Percentiles rank a stretch among this genome's conserved stretches.
Conservation (phyloP, 495 filamentous ascomycete genomes). For the Penicillium lividum region DNA sequence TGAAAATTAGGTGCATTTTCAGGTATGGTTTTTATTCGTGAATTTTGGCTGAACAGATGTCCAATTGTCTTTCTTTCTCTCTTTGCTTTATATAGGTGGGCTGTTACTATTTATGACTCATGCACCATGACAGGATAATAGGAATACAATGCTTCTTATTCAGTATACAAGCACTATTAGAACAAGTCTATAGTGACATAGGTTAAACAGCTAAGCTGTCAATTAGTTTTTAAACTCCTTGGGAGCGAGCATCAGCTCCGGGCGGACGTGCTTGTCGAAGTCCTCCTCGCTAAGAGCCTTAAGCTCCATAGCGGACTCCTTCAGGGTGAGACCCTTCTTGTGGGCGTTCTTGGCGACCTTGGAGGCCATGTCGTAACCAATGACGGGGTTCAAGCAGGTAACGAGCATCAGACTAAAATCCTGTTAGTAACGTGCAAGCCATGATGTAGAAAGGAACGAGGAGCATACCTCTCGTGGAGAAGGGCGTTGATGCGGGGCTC, state of each 20-base stretch:
- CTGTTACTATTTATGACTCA: constrained; percentile 15
- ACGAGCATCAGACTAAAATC: constrained; percentile 90
- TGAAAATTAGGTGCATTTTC: neutral
- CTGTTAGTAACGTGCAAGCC: constrained; percentile 24
- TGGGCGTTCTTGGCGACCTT: constrained; percentile 99
- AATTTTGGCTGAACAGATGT: neutral
- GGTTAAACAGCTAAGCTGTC: constrained; percentile 13
- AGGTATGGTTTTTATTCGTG: neutral
- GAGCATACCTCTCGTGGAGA: constrained; percentile 75
- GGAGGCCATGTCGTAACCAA: constrained; percentile 96
- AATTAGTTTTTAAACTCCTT: constrained; percentile 54
- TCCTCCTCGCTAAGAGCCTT: constrained; percentile 86
- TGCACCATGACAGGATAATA: neutral
- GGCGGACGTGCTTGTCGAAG: constrained; percentile 86
- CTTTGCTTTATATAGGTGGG: neutral
- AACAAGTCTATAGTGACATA: constrained; percentile 26
- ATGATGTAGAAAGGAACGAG: neutral
- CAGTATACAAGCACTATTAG: constrained; percentile 29
- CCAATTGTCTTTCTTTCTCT: neutral
- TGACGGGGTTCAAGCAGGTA: constrained; percentile 97
- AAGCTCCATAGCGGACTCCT: constrained; percentile 91
- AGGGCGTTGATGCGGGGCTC: constrained; percentile 84
- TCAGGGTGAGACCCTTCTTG: constrained; percentile 94
- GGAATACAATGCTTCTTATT: constrained; percentile 15
- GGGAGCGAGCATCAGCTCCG: constrained; percentile 96